Evolutionary conservation across 305 asterid species (phyloP).

Genomic region (Fraxinus ornus): DNA sequence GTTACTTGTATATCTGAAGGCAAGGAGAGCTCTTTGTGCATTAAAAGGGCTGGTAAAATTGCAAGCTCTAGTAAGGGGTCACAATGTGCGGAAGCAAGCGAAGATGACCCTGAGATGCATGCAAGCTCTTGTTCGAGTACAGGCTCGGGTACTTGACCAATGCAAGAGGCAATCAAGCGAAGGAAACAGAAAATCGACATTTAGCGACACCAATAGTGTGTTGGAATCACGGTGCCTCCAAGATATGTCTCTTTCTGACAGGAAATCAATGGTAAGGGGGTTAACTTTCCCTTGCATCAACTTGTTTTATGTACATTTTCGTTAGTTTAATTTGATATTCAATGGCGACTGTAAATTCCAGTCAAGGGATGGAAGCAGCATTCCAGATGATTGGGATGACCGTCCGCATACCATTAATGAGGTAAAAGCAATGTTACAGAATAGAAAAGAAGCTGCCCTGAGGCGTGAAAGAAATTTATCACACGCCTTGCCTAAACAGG

Average conservation of each 20-base stretch:
- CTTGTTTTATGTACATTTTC: background rate
- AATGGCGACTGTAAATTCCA: constrained; percentile 7
- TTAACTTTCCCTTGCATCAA: background rate
- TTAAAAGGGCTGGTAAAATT: constrained; percentile 43
- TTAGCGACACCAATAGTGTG: constrained; percentile 27
- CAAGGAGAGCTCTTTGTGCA: constrained; percentile 44
- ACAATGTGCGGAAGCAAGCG: constrained; percentile 52
- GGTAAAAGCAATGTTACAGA: constrained; percentile 31
- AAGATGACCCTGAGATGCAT: constrained; percentile 43
- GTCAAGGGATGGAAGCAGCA: constrained; percentile 32
- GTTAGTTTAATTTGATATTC: background rate
- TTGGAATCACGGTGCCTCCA: constrained; percentile 31
- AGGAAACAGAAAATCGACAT: constrained; percentile 34
- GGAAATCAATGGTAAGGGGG: constrained; percentile 28
- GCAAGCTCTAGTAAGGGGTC: constrained; percentile 52
- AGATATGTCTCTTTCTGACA: constrained; percentile 9
- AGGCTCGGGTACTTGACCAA: constrained; percentile 39
- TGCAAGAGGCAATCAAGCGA: constrained; percentile 35
- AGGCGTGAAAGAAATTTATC: constrained; percentile 31
- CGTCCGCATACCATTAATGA: constrained; percentile 35
- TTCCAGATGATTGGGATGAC: constrained; percentile 39
- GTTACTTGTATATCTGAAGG: constrained; percentile 24
- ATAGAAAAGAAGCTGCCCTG: constrained; percentile 29
- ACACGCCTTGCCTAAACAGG: constrained; percentile 39
- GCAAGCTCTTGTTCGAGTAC: constrained; percentile 50